phyloP scores from a whole-genome alignment of 495 filamentous ascomycete species.

The Neurospora terricola region DNA sequence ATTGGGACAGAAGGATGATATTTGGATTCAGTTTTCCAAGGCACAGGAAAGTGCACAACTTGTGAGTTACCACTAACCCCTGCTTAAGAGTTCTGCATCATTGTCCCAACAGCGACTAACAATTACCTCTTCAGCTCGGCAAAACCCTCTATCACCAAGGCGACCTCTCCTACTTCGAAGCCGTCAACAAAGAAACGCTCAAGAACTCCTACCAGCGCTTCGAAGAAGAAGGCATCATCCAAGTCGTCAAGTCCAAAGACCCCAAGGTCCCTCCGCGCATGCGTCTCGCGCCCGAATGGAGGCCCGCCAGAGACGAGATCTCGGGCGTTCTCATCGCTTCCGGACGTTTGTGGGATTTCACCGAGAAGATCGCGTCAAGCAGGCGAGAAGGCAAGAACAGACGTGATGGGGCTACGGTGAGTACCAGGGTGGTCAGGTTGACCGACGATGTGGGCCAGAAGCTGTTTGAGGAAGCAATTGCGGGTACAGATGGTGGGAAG shows the following conservation, averaged over 20 bases:
- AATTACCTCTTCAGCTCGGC: slow-evolving; percentile 52
- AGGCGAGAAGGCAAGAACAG: slow-evolving; percentile 91
- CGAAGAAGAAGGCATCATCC: slow-evolving; percentile 81
- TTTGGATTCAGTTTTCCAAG: slow-evolving; percentile 70
- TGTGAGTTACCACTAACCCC: slow-evolving; percentile 34
- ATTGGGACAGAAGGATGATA: slow-evolving; percentile 42
- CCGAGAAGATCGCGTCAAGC: slow-evolving; percentile 71
- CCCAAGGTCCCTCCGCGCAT: slow-evolving; percentile 46
- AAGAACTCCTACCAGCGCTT: slow-evolving; percentile 86
- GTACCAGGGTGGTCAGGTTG: slow-evolving; percentile 66
- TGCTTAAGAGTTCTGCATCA: neutral
- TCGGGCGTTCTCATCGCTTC: slow-evolving; percentile 53
- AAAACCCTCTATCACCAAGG: slow-evolving; percentile 98
- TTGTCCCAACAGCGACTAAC: neutral
- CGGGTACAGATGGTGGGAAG: neutral
- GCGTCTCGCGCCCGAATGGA: slow-evolving; percentile 68
- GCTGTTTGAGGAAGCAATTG: slow-evolving; percentile 36
- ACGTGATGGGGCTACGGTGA: slow-evolving; percentile 82
- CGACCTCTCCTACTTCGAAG: slow-evolving; percentile 91
- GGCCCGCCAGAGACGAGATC: slow-evolving; percentile 50
- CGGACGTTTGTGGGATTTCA: slow-evolving; percentile 81
- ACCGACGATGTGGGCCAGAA: slow-evolving; percentile 48
- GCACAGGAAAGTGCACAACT: slow-evolving; percentile 77
- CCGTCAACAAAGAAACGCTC: slow-evolving; percentile 93
- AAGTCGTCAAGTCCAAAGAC: slow-evolving; percentile 56